A percentile compares a stretch with the other conserved stretches of the same genome.
Conservation (phyloP, 2,329 filamentous ascomycete species). For the Cytospora piceicola region DNA sequence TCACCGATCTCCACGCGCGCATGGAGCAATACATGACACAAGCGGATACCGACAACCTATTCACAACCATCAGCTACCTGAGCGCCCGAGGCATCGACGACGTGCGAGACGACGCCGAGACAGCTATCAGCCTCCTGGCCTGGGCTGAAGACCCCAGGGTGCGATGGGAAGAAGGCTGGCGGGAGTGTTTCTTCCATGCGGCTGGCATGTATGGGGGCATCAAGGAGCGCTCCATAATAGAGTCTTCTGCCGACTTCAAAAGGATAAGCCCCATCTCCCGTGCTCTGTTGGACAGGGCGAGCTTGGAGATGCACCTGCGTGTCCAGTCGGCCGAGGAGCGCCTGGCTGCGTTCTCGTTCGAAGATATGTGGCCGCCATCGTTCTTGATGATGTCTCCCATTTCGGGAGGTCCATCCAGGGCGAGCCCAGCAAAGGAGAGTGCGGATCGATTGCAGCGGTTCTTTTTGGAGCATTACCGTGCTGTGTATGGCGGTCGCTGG, state of each 20-base stretch:
- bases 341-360: conserved; percentile 62
- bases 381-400: conserved; percentile 37
- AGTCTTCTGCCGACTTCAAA: conserved; percentile 59
- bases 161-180: conserved; percentile 68
- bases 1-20: conserved; percentile 64
- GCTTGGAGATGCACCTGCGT: conserved; percentile 63
- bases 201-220: conserved; percentile 61
- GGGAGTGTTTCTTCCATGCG: conserved; percentile 69
- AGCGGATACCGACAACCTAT: conserved; percentile 59
- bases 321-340: conserved; percentile 66
- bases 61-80: conserved; percentile 65
- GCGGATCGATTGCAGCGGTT: conserved; percentile 66
- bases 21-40: conserved; percentile 60
- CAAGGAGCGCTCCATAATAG: conserved; percentile 40
- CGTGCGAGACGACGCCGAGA: conserved; percentile 61
- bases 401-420: conserved; percentile 37
- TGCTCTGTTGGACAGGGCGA: conserved; percentile 64
- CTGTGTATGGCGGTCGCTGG: conserved; percentile 60
- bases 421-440: conserved; percentile 52
- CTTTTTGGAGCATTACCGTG: conserved; percentile 60
- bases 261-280: conserved; percentile 64
- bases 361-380: conserved; percentile 61
- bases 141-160: conserved; percentile 68
- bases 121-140: conserved; percentile 63
- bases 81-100: conserved; percentile 65